phyloP scores from a whole-genome alignment of 768 basidiomycete genomes.

The Scleroderma citrinum region DNA sequence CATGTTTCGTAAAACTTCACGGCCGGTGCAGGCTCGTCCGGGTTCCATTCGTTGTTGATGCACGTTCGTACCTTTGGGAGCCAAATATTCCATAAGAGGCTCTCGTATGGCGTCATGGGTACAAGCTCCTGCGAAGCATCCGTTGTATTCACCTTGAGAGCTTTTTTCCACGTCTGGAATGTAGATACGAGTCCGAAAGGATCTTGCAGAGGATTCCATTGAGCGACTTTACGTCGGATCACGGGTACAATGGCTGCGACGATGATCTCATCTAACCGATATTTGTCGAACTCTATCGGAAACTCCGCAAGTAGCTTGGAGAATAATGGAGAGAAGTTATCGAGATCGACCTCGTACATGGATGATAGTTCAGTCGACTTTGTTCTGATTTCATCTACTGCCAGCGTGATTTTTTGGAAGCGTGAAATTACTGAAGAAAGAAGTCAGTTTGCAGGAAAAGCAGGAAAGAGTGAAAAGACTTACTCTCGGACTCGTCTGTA shows the following conservation, averaged over 20 bases:
- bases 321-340: constrained; percentile 67
- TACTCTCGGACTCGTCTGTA: constrained; percentile 72
- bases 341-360: constrained; percentile 65
- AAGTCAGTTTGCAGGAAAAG: constrained; percentile 5
- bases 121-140: constrained; percentile 36
- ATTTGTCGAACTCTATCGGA: constrained; percentile 65
- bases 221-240: constrained; percentile 62
- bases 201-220: constrained; percentile 83
- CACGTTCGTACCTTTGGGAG: constrained; percentile 88
- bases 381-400: constrained; percentile 64
- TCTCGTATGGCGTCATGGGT: constrained; percentile 94
- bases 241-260: constrained; percentile 87
- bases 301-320: constrained; percentile 68
- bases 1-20: constrained; percentile 84
- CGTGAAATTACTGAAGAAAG: constrained; percentile 60
- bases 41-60: constrained; percentile 93
- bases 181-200: constrained; percentile 58
- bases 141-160: constrained; percentile 50
- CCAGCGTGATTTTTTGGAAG: constrained; percentile 68
- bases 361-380: constrained; percentile 61
- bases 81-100: constrained; percentile 92
- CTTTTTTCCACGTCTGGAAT: constrained; percentile 66
- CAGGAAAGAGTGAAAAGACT: constrained; percentile 20
- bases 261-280: constrained; percentile 84
- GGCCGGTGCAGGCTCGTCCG: constrained; percentile 64